Conservation (phyloP, 495 filamentous ascomycete genomes). For the Lasiosphaeriaceae sp. region DNA sequence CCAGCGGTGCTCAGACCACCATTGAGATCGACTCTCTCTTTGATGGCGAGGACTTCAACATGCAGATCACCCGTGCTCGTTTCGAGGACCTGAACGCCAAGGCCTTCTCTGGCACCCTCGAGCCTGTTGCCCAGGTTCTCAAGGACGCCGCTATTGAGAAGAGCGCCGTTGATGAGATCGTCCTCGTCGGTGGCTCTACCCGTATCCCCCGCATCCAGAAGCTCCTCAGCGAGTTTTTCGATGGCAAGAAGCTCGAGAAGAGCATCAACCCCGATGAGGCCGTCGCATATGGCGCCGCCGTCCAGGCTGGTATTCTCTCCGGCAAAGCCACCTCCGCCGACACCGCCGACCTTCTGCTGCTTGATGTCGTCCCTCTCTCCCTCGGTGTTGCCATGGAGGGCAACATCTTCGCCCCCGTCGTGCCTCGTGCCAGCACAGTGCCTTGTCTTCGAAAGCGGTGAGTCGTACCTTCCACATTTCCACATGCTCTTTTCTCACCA, state of each 20-base stretch:
- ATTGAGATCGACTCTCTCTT: conserved; percentile 99
- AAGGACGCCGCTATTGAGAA: conserved; percentile 96
- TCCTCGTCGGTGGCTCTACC: conserved; percentile 97
- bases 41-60: conserved; percentile 97
- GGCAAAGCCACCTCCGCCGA: conserved; percentile 95
- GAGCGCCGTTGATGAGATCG: conserved; percentile 92
- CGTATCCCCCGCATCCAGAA: conserved; percentile 99
- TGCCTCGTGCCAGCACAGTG: conserved; percentile 85
- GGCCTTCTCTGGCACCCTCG: conserved; percentile 93
- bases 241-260: conserved; percentile 99
- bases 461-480: no score
- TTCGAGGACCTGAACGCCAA: conserved; percentile 99
- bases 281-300: conserved; percentile 97
- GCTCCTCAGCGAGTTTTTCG: conserved; percentile 96
- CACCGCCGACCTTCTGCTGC: conserved; percentile 89
- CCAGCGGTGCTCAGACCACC: conserved; percentile 92
- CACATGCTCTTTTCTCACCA: no score
- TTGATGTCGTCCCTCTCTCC: conserved; percentile 96
- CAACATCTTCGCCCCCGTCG: conserved; percentile 98
- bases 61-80: conserved; percentile 97
- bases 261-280: conserved; percentile 99
- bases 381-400: conserved; percentile 99
- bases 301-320: conserved; percentile 96
- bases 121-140: conserved; percentile 97
- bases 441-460: conserved; percentile 90